A percentile compares a stretch with the other conserved stretches of the same genome.
Evolutionary conservation across 345 rosid species (phyloP).

Genomic region (Populus tremula): DNA sequence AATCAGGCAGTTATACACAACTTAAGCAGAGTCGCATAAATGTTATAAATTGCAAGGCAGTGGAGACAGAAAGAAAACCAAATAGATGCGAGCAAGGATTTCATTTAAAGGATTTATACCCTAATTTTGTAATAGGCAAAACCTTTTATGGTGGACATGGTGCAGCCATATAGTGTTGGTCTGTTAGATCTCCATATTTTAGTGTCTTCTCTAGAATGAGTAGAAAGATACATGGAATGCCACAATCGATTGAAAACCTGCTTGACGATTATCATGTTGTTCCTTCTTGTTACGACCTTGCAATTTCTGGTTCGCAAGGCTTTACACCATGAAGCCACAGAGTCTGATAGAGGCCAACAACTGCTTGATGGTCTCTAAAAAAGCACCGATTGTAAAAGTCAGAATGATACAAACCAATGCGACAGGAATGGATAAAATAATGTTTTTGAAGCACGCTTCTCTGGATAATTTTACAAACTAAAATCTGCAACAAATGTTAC

Average conservation of each 20-base stretch:
- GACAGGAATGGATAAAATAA: not conserved
- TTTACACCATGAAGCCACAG: not conserved
- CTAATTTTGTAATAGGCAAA: too few species aligned
- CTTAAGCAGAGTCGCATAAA: too few species aligned
- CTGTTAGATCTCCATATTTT: too few species aligned
- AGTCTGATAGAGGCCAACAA: not conserved
- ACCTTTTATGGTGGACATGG: not conserved
- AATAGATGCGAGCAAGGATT: not conserved
- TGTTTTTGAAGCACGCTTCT: not conserved
- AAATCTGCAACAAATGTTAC: slow-evolving; percentile 11
- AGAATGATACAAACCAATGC: not conserved
- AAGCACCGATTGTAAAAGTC: not conserved
- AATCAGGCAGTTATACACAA: too few species aligned
- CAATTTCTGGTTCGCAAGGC: not conserved
- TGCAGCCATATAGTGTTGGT: not conserved
- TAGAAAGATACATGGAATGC: too few species aligned
- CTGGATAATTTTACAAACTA: not conserved
- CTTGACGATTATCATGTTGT: too few species aligned
- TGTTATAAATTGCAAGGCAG: not conserved
- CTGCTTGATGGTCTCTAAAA: not conserved
- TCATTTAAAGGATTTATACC: not conserved
- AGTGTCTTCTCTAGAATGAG: too few species aligned
- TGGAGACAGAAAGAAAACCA: not conserved
- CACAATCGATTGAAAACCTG: too few species aligned
- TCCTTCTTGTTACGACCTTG: too few species aligned